phyloP scores from a whole-genome alignment of 805 yeast species.

The Saturnispora quitensis region DNA sequence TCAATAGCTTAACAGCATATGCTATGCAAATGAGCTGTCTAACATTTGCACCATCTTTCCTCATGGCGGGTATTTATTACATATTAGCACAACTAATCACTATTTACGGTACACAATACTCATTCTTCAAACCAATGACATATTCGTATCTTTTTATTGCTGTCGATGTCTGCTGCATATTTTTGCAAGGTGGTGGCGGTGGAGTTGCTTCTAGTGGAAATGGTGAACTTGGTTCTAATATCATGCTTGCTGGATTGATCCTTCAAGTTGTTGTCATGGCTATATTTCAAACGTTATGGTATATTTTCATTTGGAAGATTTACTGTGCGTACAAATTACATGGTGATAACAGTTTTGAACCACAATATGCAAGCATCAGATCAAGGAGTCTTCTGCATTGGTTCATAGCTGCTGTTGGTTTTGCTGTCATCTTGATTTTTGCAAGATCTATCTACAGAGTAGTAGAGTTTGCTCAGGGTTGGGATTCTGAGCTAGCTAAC shows the following conservation, averaged over 20 bases:
- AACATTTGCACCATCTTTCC: slow-evolving; percentile 74
- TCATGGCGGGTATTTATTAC: slow-evolving; percentile 77
- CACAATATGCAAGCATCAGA: slow-evolving; percentile 29
- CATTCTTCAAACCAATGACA: slow-evolving; percentile 45
- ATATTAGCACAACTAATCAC: slow-evolving; percentile 58
- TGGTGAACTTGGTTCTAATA: slow-evolving; percentile 21
- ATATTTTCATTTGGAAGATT: slow-evolving; percentile 35
- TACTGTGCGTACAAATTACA: slow-evolving; percentile 16
- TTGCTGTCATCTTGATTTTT: slow-evolving; percentile 44
- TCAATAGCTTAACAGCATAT: slow-evolving; percentile 32
- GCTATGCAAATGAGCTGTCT: slow-evolving; percentile 58
- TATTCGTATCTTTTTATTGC: slow-evolving; percentile 56
- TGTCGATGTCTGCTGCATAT: slow-evolving; percentile 57
- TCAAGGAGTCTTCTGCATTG: slow-evolving; percentile 27
- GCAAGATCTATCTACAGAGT: slow-evolving; percentile 64
- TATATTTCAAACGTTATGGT: slow-evolving; percentile 41
- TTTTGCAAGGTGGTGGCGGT: slow-evolving; percentile 68
- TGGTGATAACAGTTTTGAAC: slow-evolving; percentile 28
- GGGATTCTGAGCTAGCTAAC: slow-evolving; percentile 53
- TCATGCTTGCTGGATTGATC: slow-evolving; percentile 69
- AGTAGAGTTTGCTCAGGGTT: slow-evolving; percentile 60
- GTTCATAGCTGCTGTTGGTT: slow-evolving; percentile 36
- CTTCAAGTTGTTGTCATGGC: slow-evolving; percentile 64
- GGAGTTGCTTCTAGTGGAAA: slow-evolving; percentile 33
- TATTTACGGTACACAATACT: slow-evolving; percentile 47